Percentiles rank a stretch among this genome's conserved stretches.
These are phyloP conservation scores for Spergularia azorica DNA, from an alignment of 179 eudicot genomes.

Conservation along the genomic window DNA sequence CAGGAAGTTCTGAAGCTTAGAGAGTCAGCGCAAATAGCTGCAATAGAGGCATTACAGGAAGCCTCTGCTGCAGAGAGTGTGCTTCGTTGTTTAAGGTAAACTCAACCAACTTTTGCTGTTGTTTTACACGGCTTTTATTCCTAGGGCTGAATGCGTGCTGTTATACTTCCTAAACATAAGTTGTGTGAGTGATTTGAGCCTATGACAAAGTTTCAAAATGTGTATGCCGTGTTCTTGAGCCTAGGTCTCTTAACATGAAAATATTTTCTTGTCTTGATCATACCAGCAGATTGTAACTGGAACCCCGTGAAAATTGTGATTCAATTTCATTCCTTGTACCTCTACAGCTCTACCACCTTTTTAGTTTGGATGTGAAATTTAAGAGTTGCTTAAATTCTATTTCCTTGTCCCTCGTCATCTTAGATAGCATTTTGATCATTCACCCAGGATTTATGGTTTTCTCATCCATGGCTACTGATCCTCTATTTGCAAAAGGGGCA, in stretches of 20 bases:
- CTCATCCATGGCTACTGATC: too few species aligned
- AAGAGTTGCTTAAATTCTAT: not conserved
- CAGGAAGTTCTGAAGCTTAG: constrained; percentile 84
- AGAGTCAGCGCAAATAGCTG: constrained; percentile 80
- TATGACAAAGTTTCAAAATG: not conserved
- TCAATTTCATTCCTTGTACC: not conserved
- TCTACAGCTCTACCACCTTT: not conserved
- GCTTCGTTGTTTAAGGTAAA: constrained; percentile 77
- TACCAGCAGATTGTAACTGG: not conserved
- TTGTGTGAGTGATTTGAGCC: not conserved
- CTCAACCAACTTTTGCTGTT: not conserved
- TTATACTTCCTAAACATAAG: not conserved
- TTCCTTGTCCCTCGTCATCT: not conserved
- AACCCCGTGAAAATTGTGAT: not conserved
- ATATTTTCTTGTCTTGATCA: too few species aligned
- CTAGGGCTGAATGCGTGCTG: too few species aligned
- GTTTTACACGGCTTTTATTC: not conserved
- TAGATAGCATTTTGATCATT: not conserved
- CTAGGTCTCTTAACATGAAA: not conserved
- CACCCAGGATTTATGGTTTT: too few species aligned
- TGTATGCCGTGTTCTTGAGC: not conserved
- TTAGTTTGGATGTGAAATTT: not conserved
- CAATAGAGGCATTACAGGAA: constrained; percentile 86
- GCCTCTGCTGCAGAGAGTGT: constrained; percentile 84
- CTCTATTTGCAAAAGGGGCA: not conserved